A percentile compares a stretch with the other conserved stretches of the same genome.
phyloP scores from a whole-genome alignment of 2,329 filamentous ascomycete species.

The Anthostomella pinea region DNA sequence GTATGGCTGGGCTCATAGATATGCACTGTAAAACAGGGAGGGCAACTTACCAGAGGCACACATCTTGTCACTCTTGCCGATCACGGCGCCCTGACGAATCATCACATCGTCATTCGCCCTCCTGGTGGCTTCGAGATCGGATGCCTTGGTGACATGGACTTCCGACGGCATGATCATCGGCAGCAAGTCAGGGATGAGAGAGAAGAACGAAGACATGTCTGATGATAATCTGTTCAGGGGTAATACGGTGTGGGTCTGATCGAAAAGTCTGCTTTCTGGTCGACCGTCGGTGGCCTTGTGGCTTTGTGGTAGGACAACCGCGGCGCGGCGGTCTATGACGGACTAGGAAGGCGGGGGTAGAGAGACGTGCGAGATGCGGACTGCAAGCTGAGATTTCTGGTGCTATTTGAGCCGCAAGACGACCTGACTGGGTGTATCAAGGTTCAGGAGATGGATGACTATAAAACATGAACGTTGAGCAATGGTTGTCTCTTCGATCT shows the following conservation, averaged over 20 bases:
- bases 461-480: no score
- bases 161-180: conserved; percentile 57
- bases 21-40: no score
- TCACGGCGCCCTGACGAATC: conserved; percentile 52
- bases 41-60: conserved; percentile 59
- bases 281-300: no score
- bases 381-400: not conserved
- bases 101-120: conserved; percentile 29
- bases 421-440: no score
- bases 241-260: no score
- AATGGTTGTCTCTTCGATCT: no score
- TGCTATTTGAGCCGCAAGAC: no score
- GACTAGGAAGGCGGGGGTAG: conserved; percentile 5
- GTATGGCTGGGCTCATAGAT: no score
- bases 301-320: no score
- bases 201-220: conserved; percentile 49
- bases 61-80: conserved; percentile 61
- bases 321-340: conserved; percentile 11
- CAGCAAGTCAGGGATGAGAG: conserved; percentile 55
- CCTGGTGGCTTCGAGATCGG: conserved; percentile 41
- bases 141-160: conserved; percentile 54
- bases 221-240: conserved; percentile 7
- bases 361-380: not conserved
- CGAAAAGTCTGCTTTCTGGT: no score
- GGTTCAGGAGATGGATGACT: no score